Conservation (phyloP, 164 flowering plant genomes). For the Cinnamomum micranthum region DNA sequence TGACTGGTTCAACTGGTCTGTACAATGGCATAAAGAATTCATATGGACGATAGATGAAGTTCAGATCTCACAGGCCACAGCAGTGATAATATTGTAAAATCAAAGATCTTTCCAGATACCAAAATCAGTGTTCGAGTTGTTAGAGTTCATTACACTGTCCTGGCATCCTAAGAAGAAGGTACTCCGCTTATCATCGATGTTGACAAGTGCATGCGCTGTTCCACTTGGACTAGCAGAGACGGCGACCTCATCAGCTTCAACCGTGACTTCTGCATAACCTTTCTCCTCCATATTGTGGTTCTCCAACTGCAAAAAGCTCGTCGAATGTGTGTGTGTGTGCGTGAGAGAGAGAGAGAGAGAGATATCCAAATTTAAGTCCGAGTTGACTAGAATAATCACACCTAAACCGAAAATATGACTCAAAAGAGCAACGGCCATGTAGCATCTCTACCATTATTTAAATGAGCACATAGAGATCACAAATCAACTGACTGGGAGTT, state of each 20-base stretch:
- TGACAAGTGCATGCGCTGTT: slow-evolving; percentile 77
- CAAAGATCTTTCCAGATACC: slow-evolving; percentile 83
- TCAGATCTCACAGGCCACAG: neutral
- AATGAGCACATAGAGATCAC: too few species aligned
- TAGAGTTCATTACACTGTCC: slow-evolving; percentile 44
- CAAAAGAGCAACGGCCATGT: neutral
- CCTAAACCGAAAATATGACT: neutral
- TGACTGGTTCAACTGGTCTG: neutral
- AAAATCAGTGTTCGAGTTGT: slow-evolving; percentile 56
- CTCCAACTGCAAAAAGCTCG: slow-evolving; percentile 56
- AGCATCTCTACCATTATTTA: too few species aligned
- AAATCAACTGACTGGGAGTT: too few species aligned
- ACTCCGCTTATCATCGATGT: slow-evolving; percentile 49
- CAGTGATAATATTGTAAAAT: neutral
- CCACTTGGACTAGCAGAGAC: slow-evolving; percentile 75
- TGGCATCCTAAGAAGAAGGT: slow-evolving; percentile 87
- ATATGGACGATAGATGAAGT: neutral
- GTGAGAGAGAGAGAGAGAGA: neutral
- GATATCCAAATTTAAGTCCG: neutral
- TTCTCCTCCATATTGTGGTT: slow-evolving; percentile 37
- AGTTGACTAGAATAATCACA: neutral
- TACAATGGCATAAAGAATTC: neutral
- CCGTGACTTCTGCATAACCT: slow-evolving; percentile 63
- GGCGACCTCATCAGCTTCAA: slow-evolving; percentile 74
- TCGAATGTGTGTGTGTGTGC: too few species aligned